Evolutionary conservation across 495 filamentous ascomycete genomes (phyloP).

Genomic region (Beverwykella pulmonaria): DNA sequence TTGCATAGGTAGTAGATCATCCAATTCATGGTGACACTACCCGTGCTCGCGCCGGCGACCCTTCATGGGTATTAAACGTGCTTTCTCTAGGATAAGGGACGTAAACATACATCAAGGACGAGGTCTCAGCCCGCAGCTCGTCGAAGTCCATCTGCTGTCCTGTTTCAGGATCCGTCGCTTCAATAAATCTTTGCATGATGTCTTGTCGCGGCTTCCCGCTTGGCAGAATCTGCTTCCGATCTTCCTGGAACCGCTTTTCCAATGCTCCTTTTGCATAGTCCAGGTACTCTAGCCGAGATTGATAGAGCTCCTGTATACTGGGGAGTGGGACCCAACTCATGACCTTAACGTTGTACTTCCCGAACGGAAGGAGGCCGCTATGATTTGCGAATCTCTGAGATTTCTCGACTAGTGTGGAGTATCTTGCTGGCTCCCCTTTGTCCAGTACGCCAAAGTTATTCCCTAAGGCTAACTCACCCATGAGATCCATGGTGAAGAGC

Average conservation of each 20-base stretch:
- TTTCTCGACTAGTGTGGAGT: conserved; percentile 27
- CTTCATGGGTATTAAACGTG: background rate
- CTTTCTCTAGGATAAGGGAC: background rate
- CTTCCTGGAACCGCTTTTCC: conserved; percentile 25
- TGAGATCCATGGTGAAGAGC: conserved; percentile 38
- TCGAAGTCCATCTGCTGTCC: conserved; percentile 34
- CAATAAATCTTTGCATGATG: conserved; percentile 38
- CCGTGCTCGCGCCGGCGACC: conserved; percentile 25
- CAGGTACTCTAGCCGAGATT: conserved; percentile 30
- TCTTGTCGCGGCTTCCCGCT: conserved; percentile 31
- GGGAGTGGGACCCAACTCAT: conserved; percentile 34
- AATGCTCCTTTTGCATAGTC: conserved; percentile 29
- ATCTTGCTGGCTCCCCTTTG: conserved; percentile 26
- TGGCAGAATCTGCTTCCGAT: conserved; percentile 9
- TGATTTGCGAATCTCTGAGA: conserved; percentile 30
- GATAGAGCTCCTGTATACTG: conserved; percentile 27
- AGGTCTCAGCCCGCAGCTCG: conserved; percentile 33
- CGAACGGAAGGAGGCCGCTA: conserved; percentile 33
- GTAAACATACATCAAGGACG: conserved; percentile 27
- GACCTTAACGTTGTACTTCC: conserved; percentile 24
- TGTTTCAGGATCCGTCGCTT: conserved; percentile 34
- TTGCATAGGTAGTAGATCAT: conserved; percentile 39
- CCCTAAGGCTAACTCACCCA: conserved; percentile 35
- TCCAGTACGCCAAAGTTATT: conserved; percentile 32
- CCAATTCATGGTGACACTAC: conserved; percentile 34